These are phyloP conservation scores for Entomortierella lignicola DNA, from an alignment of 192 early-diverging fungal genomes.

Conservation along the genomic window DNA sequence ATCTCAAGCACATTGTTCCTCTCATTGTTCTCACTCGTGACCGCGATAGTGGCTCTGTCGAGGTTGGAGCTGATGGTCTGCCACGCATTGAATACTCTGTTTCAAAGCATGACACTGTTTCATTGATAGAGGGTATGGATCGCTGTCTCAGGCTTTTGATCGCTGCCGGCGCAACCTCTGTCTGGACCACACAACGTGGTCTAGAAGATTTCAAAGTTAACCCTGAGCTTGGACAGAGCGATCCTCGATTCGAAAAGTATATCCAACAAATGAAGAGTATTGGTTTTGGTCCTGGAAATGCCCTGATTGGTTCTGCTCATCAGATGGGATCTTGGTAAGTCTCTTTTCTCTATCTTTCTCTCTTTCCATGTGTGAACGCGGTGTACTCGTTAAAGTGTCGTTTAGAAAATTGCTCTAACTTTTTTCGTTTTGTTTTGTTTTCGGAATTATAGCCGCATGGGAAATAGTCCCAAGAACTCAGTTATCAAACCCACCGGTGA, in stretches of 20 bases:
- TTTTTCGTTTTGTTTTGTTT: constrained; percentile 7
- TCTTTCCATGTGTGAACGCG: too few relatives aligned
- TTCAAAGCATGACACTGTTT: constrained; percentile 61
- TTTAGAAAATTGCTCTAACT: background rate
- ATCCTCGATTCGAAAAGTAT: constrained; percentile 49
- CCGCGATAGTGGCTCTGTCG: constrained; percentile 64
- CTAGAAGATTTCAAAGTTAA: constrained; percentile 60
- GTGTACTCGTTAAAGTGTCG: background rate
- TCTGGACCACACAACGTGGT: constrained; percentile 65
- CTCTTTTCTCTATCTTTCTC: background rate
- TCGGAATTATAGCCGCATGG: constrained; percentile 68
- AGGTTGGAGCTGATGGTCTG: constrained; percentile 54
- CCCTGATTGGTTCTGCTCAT: constrained; percentile 66
- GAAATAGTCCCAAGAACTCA: constrained; percentile 59
- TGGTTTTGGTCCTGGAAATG: constrained; percentile 47
- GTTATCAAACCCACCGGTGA: constrained; percentile 77
- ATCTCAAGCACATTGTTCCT: constrained; percentile 59
- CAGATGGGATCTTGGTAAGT: constrained; percentile 74
- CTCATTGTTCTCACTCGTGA: constrained; percentile 72
- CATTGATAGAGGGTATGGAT: constrained; percentile 59
- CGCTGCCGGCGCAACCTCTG: constrained; percentile 71
- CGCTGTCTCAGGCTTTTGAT: constrained; percentile 62
- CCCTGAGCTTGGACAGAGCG: constrained; percentile 33
- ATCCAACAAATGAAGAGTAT: constrained; percentile 32
- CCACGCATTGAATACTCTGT: constrained; percentile 62